Conservation (phyloP, 2,329 filamentous ascomycete genomes). For the Monosporascus cannonballus region DNA sequence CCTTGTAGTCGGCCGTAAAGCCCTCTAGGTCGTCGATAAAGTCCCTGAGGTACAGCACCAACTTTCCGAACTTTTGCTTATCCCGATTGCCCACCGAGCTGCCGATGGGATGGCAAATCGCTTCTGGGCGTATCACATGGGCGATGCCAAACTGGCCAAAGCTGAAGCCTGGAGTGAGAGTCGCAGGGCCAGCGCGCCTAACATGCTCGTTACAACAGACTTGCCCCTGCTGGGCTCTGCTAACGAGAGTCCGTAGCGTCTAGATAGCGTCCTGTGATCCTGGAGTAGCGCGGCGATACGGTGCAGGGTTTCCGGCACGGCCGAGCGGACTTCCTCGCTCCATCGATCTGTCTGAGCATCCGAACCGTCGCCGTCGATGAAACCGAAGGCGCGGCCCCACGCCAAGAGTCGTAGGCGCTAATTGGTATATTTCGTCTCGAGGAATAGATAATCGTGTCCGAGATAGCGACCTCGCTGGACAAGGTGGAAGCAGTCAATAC, state of each 20-base stretch:
- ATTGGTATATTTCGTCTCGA: constrained; percentile 5
- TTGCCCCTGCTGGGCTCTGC: too few species aligned
- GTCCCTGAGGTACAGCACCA: constrained; percentile 4
- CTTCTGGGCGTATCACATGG: background rate
- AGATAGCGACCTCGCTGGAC: background rate
- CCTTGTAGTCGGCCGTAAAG: background rate
- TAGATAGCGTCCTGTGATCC: too few species aligned
- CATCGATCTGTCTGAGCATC: background rate
- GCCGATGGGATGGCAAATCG: background rate
- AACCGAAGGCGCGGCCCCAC: constrained; percentile 1
- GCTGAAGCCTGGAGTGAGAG: background rate
- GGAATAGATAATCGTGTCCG: background rate
- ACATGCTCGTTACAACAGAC: too few species aligned
- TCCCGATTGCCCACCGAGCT: constrained; percentile 4
- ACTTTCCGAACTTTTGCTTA: constrained; percentile 2
- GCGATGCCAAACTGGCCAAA: background rate
- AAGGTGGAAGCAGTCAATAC: constrained; percentile 5
- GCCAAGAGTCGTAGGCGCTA: background rate
- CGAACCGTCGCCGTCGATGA: background rate
- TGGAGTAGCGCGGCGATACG: background rate
- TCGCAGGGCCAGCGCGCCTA: too few species aligned
- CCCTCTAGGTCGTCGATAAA: constrained; percentile 5
- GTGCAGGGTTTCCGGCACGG: background rate
- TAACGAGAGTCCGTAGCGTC: too few species aligned
- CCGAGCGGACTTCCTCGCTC: background rate